A percentile compares a stretch with the other conserved stretches of the same genome.
Evolutionary conservation across 177 flowering plant genomes (phyloP).

Genomic region (Telopea speciosissima): DNA sequence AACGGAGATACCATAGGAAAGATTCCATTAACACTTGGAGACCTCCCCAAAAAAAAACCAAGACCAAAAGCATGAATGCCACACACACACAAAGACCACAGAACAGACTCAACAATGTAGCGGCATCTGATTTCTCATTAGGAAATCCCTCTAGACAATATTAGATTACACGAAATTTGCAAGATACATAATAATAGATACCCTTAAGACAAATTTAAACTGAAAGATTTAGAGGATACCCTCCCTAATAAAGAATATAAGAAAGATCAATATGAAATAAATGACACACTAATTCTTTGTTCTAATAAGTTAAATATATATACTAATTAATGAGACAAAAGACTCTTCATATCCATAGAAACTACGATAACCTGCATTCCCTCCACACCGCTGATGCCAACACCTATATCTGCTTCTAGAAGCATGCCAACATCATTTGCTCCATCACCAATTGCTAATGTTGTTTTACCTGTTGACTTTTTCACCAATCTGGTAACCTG

Average conservation of each 20-base stretch:
- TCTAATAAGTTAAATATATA: background rate
- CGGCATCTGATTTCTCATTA: background rate
- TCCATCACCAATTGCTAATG: conserved; percentile 77
- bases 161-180: background rate
- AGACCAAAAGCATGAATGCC: background rate
- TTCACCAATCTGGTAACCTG: conserved; percentile 84
- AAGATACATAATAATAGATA: background rate
- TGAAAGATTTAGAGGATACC: background rate
- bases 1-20: no score
- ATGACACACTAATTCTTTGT: background rate
- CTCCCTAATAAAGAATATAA: background rate
- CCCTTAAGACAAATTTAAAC: background rate
- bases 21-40: no score
- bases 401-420: conserved; percentile 87
- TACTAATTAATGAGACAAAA: background rate
- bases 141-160: background rate
- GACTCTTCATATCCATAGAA: background rate
- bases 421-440: conserved; percentile 94
- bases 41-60: no score
- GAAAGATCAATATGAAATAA: background rate
- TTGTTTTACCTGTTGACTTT: conserved; percentile 50
- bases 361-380: conserved; percentile 73
- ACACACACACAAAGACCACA: background rate
- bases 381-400: conserved; percentile 81
- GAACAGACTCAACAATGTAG: background rate